These are phyloP conservation scores for Fusarium sp. DNA, from an alignment of 2,329 filamentous ascomycete genomes.

Conservation along the genomic window DNA sequence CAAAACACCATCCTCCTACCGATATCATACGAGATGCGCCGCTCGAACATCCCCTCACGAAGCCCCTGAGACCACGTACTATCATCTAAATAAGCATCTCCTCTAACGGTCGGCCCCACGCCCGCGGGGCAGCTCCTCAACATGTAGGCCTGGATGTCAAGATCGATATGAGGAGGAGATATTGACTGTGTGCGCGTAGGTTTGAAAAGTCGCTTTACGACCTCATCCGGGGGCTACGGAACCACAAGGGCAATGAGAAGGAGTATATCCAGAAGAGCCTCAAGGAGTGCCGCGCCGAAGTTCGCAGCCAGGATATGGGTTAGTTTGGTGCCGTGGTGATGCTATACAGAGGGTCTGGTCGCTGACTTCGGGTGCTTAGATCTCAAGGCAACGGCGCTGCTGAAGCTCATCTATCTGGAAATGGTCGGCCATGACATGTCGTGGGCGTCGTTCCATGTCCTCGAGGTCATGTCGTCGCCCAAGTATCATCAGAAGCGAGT, in stretches of 20 bases:
- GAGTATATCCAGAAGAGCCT: slow-evolving; percentile 94
- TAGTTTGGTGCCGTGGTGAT: slow-evolving; percentile 46
- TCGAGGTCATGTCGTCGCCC: slow-evolving; percentile 97
- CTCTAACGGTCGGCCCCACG: slow-evolving; percentile 41
- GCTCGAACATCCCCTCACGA: slow-evolving; percentile 21
- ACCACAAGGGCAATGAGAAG: slow-evolving; percentile 94
- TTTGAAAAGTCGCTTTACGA: slow-evolving; percentile 99
- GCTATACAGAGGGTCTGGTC: neutral
- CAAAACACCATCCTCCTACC: neutral
- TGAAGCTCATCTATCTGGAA: slow-evolving; percentile 97
- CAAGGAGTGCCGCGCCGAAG: slow-evolving; percentile 94
- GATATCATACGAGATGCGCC: slow-evolving; percentile 40
- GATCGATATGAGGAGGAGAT: neutral
- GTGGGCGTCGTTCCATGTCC: slow-evolving; percentile 97
- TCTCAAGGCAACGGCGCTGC: slow-evolving; percentile 92
- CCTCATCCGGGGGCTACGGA: slow-evolving; percentile 94
- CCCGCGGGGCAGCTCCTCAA: slow-evolving; percentile 45
- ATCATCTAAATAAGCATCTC: slow-evolving; percentile 29
- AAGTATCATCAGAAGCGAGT: slow-evolving; percentile 97
- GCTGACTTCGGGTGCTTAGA: slow-evolving; percentile 62
- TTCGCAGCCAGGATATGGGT: slow-evolving; percentile 94
- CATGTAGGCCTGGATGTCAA: slow-evolving; percentile 37
- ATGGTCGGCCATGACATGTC: slow-evolving; percentile 99
- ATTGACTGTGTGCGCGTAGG: slow-evolving; percentile 64
- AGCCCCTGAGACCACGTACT: slow-evolving; percentile 33